Base-by-base conservation (phyloP, 2,329 filamentous ascomycete genomes). In the Aspergillus felis region DNA sequence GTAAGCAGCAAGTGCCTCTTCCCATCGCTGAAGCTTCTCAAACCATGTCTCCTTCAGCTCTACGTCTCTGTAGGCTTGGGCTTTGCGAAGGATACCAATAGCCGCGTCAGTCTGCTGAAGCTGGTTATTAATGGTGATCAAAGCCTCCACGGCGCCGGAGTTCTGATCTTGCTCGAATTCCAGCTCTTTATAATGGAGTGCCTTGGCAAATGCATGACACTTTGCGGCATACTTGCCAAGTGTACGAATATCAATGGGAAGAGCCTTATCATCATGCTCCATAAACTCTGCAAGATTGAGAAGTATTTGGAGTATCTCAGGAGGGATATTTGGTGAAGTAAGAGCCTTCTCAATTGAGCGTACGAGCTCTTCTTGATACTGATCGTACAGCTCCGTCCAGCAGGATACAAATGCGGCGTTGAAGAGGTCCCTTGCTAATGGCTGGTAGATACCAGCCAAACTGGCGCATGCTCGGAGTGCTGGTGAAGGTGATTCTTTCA, bases 121-220 rank as follows among this genome's bases (percentile, higher is more conserved):
- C 72, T 99, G 93, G 71, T 99, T 99, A 77, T 99, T 99, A 79
- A 99, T 99, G 61, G 93, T 94, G 67, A 99, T 99, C 58, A 99
- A 81, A 7, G 95, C 95, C 75, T 99, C 94, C 1, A 99, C 94
- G 2, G 93, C 92, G 57, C 90, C 91, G 20, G 92, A 91, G 72
- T 93, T 97, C 73, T 97, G 94, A 71, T 99, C 95, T 65, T 97
- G 93, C 58, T 97, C 85, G 73, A 99, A 99, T 71, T 99, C 95
- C 0, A 99, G 82, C 74, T 99, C 94, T 72, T 99, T 99, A 79
- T 99, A 99, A 70, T 99, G 94, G 42, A 99, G 80, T 9, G 94
- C 94, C 76, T 99, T 99, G 35, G 94, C 94, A 71, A 96, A 99
- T 4, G 94, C 95, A 74, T 99, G 94, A 65, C 95, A 99, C 67